Percentiles rank a stretch among this genome's conserved stretches.
phyloP scores from a whole-genome alignment of 2,329 filamentous ascomycete species.

The Metarhizium anisopliae region DNA sequence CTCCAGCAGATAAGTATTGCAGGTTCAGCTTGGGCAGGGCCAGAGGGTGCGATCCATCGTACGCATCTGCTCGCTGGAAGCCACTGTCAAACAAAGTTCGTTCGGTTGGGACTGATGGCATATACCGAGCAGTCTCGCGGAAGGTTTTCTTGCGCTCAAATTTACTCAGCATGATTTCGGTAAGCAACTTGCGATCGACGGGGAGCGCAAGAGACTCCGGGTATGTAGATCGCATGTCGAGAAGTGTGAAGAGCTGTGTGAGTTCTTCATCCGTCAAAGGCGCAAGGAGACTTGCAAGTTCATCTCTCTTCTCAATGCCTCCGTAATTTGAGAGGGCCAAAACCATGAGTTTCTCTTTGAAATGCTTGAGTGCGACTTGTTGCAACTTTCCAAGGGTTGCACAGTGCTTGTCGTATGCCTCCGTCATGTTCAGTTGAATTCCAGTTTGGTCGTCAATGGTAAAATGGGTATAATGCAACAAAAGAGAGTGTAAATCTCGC shows the following conservation, averaged over 20 bases:
- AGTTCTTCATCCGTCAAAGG: conserved; percentile 69
- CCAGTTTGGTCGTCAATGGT: conserved; percentile 87
- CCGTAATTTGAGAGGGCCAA: conserved; percentile 88
- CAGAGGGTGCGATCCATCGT: conserved; percentile 78
- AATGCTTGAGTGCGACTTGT: conserved; percentile 66
- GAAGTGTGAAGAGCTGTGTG: conserved; percentile 53
- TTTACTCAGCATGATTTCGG: conserved; percentile 63
- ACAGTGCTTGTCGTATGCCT: conserved; percentile 76
- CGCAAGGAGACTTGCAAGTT: conserved; percentile 68
- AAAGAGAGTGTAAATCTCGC: conserved; percentile 69
- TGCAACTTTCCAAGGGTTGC: conserved; percentile 70
- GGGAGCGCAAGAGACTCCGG: conserved; percentile 59
- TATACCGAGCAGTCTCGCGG: conserved; percentile 63
- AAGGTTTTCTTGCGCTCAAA: conserved; percentile 77
- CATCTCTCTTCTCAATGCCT: conserved; percentile 70
- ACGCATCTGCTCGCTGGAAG: conserved; percentile 72
- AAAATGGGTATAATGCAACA: conserved; percentile 82
- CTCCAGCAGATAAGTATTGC: conserved; percentile 88
- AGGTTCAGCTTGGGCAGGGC: conserved; percentile 91
- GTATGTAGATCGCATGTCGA: conserved; percentile 78
- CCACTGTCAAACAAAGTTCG: conserved; percentile 67
- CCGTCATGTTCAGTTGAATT: conserved; percentile 59
- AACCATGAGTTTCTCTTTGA: conserved; percentile 85
- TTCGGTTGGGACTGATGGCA: conserved; percentile 80
- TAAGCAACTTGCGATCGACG: conserved; percentile 53